These are phyloP conservation scores for Fraxinus pennsylvanica DNA, from an alignment of 257 asterid genomes.

Conservation along the genomic window DNA sequence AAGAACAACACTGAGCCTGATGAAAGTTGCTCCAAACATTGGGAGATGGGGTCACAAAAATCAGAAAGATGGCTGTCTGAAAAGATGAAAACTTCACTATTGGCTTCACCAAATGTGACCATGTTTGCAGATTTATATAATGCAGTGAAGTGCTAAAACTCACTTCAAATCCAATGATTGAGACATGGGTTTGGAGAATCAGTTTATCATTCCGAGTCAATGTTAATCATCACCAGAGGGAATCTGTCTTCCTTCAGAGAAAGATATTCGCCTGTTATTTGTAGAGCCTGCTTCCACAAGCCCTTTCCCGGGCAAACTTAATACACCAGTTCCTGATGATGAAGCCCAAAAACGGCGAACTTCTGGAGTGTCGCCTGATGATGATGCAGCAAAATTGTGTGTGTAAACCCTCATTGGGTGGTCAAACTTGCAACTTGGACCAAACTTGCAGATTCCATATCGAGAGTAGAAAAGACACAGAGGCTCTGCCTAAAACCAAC, in stretches of 20 bases:
- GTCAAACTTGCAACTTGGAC: conserved; percentile 98
- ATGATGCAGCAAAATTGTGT: conserved; percentile 58
- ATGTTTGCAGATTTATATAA: conserved; percentile 69
- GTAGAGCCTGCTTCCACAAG: conserved; percentile 64
- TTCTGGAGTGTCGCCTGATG: conserved; percentile 60
- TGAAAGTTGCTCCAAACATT: conserved; percentile 28
- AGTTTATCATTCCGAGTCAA: conserved; percentile 70
- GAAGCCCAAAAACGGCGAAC: conserved; percentile 66
- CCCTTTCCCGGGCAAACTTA: conserved; percentile 64
- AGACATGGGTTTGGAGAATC: conserved; percentile 41
- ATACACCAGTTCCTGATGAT: conserved; percentile 66
- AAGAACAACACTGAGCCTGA: conserved; percentile 27
- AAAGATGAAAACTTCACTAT: conserved; percentile 40
- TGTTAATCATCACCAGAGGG: conserved; percentile 70
- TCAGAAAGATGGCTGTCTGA: conserved; percentile 36
- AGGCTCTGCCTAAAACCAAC: conserved; percentile 76
- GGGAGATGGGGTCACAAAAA: conserved; percentile 35
- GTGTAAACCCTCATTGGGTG: conserved; percentile 85
- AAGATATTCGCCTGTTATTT: conserved; percentile 59
- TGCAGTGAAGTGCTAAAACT: conserved; percentile 47
- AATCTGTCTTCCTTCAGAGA: conserved; percentile 71
- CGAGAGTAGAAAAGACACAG: conserved; percentile 90
- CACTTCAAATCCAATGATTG: conserved; percentile 52
- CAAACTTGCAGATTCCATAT: conserved; percentile 96
- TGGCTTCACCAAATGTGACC: conserved; percentile 57